Base-by-base conservation (phyloP, 768 basidiomycete genomes). In the Boletus tomentosulus region DNA sequence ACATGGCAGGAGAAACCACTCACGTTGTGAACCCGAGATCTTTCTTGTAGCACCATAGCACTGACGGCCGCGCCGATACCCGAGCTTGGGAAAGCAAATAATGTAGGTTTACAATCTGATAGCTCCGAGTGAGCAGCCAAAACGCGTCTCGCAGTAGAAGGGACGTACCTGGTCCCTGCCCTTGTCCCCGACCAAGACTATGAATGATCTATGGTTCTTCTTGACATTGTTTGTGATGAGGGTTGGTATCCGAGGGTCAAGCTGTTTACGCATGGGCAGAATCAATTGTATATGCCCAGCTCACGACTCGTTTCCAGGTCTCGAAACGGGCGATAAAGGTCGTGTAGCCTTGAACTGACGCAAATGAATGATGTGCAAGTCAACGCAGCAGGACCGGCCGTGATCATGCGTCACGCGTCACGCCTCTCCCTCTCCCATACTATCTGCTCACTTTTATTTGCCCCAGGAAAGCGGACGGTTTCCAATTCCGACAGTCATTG, bases 11-110 rank as follows among this genome's bases (percentile, higher is more conserved):
- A 48, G 25, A 50, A 49, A 19, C 10, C 25, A 74, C 84, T 59
- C 61, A 88, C 91, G 83, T 94, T 9, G 93, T 94, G 66, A 99
- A 99, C 0, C 95, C 96, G 0, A 99, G 78, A 37, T 98, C 95
- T 68, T 98, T 98, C 75, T 97, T 98, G 78, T 99, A 99, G 63
- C 94, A 97, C 97, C 97, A 99, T 56, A 98, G 73, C 2, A 97
- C 94, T 7, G 88, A 91, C 2, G 93, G 93, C 15, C 93, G 78
- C 4, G 92, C 88, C 22, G 91, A 93, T 2, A 93, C 85, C 50
- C 89, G 81, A 13, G 89, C 89, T 75, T 98, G 95, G 0, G 93
- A 93, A 16, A 99, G 82, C 44, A 99, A 69, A 70, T 90, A 98
- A 71, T 99, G 96, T 28, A 99, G 77, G 69, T 98, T 98, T 51